These are phyloP conservation scores for Podila epicladia DNA, from an alignment of 192 early-diverging fungal genomes.

Conservation along the genomic window DNA sequence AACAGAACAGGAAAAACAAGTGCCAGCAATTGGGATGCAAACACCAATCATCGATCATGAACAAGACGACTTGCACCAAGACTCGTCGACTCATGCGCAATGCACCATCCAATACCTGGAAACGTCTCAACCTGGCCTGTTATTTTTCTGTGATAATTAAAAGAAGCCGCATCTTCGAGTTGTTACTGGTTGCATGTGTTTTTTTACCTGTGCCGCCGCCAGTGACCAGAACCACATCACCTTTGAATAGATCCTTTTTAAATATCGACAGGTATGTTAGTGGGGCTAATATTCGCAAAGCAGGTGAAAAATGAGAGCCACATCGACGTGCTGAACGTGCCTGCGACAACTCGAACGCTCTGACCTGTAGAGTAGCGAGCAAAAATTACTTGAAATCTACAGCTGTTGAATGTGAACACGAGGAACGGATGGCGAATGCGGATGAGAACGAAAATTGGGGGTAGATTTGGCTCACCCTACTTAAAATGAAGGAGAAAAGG, in stretches of 20 bases:
- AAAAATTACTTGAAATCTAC: too few relatives aligned
- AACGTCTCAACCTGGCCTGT: neutral
- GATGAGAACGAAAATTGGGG: too few relatives aligned
- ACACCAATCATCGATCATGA: too few relatives aligned
- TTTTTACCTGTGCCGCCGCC: slow-evolving; percentile 30
- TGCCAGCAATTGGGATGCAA: neutral
- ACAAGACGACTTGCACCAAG: neutral
- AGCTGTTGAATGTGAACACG: too few relatives aligned
- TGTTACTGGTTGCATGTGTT: neutral
- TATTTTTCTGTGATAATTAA: neutral
- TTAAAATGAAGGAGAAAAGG: too few relatives aligned
- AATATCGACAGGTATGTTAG: slow-evolving; percentile 25
- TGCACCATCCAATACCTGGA: slow-evolving; percentile 28
- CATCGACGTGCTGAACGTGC: too few relatives aligned
- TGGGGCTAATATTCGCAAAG: too few relatives aligned
- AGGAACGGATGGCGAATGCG: too few relatives aligned
- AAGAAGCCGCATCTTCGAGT: neutral
- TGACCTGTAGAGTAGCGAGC: too few relatives aligned
- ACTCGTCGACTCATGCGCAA: slow-evolving; percentile 20
- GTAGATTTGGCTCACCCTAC: too few relatives aligned
- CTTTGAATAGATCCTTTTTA: slow-evolving; percentile 25
- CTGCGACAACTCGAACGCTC: too few relatives aligned
- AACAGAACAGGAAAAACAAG: neutral
- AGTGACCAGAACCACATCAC: slow-evolving; percentile 24
- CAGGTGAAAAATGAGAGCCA: too few relatives aligned